Base-by-base conservation (phyloP, 805 yeast genomes). In the Lachancea sp. region DNA sequence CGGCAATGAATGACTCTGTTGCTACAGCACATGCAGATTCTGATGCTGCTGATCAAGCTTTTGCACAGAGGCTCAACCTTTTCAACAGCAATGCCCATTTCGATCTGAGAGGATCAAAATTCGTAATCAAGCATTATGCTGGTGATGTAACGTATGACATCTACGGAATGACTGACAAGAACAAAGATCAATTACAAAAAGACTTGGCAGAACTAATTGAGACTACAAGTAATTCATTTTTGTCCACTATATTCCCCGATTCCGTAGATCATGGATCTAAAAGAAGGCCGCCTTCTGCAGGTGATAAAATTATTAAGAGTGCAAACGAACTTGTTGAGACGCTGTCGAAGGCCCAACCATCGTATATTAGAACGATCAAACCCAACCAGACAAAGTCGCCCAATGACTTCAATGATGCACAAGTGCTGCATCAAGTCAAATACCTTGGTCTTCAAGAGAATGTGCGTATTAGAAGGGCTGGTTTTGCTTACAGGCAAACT, bases 21-120 rank as follows among this genome's bases (percentile, higher is more conserved):
- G 97, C 96, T 31, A 93, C 98, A 22, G 99, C 99, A 0, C 99
- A 93, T 63, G 99, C 99, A 3, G 98, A 93, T 61, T 84, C 96
- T 1, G 75, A 71, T 42, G 99, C 98, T 16, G 98, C 98, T 2
- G 99, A 93, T 65, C 96, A 89, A 68, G 86, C 95, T 1, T 93
- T 93, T 66, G 85, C 93, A 15, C 96, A 88, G 71, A 78, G 97
- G 67, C 73, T 93, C 58, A 85, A 88, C 54, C 74, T 86, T 79
- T 85, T 93, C 47, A 72, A 89, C 6, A 66, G 76, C 18, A 90
- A 89, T 64, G 83, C 86, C 19, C 95, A 93, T 64, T 89, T 93
- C 61, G 96, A 90, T 57, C 77, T 85, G 56, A 81, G 99, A 60
- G 81, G 85, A 51, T 77, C 82, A 29, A 91, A 93, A 64, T 93